Evolutionary conservation across 176 grass and related monocot species (phyloP), one percentile per base, ranked within the genome.

Genomic region (Panicum miliaceum): DNA sequence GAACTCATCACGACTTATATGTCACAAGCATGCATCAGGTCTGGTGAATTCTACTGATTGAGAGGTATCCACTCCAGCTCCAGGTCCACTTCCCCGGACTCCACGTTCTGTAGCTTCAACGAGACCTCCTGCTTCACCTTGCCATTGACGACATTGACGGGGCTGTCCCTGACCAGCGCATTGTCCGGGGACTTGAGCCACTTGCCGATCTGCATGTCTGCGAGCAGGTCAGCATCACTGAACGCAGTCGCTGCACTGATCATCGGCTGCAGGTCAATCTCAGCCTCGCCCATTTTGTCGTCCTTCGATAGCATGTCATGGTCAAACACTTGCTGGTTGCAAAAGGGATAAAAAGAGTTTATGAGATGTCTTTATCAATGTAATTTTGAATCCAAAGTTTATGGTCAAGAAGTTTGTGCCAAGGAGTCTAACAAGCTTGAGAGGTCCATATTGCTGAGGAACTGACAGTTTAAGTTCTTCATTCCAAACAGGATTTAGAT

Each of bases 401-500:
- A 52, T 26, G 70, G 20, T 73, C 76, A 57, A 58, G 14, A 35
- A 58, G 13, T 20, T 22, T 19, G 50, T 64, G 18, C 23, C 16
- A 53, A 8, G 37, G 18, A 60, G 37, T 23, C 16, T 43, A 15
- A 93, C 91, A 82, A 96, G 77, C 84, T 93, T 93, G 0, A 96
- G 64, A 47, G 94, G 81, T 14, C 86, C 84, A 22, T 93, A 93
- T 19, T 73, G 6, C 69, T 86, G 72, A 23, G 94, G 94, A 64
- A 96, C 84, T 18, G 94, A 91, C 43, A 96, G 74, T 61, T 77
- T 96, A 34, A 96, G 88, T 68, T 77, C 90, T 64, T 96, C 91
- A 47, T 96, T 96, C 94, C 91, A 96, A 61, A 96, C 84, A 15
- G 91, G 94, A 52, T 96, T 96, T 40, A 96, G 76, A 80, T 96